phyloP scores from a whole-genome alignment of 345 rosid species.

The Cardamine chenopodiifolia region DNA sequence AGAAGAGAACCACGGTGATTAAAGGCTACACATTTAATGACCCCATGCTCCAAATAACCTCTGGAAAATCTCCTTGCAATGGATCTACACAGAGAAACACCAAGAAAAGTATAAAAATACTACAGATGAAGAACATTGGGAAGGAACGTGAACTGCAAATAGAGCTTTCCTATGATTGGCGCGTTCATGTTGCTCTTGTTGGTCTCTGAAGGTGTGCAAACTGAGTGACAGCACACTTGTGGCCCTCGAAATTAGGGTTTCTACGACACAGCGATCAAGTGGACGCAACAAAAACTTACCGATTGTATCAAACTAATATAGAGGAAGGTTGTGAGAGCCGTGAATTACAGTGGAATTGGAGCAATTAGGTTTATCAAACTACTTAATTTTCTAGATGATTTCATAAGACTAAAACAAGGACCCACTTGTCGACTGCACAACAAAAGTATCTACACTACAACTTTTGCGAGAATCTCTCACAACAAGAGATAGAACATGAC shows the following conservation, averaged over 20 bases:
- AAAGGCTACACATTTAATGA: conserved; percentile 91
- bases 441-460: background rate
- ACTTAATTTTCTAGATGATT: no score
- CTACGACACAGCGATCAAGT: background rate
- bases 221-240: background rate
- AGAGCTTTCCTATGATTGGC: conserved; percentile 36
- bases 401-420: background rate
- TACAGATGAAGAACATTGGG: background rate
- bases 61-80: conserved; percentile 98
- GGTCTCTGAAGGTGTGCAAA: background rate
- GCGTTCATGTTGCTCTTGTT: conserved; percentile 35
- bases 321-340: background rate
- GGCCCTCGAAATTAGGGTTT: conserved; percentile 31
- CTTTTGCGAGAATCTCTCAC: conserved; percentile 14
- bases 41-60: conserved; percentile 93
- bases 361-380: conserved; percentile 11
- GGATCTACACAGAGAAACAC: conserved; percentile 57
- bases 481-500: conserved; percentile 34
- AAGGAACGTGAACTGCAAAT: background rate
- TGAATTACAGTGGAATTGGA: background rate
- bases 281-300: background rate
- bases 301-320: background rate
- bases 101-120: background rate
- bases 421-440: background rate
- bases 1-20: conserved; percentile 98